phyloP scores from a whole-genome alignment of 2,329 filamentous ascomycete species.

The Alternaria hordeiaustralica region DNA sequence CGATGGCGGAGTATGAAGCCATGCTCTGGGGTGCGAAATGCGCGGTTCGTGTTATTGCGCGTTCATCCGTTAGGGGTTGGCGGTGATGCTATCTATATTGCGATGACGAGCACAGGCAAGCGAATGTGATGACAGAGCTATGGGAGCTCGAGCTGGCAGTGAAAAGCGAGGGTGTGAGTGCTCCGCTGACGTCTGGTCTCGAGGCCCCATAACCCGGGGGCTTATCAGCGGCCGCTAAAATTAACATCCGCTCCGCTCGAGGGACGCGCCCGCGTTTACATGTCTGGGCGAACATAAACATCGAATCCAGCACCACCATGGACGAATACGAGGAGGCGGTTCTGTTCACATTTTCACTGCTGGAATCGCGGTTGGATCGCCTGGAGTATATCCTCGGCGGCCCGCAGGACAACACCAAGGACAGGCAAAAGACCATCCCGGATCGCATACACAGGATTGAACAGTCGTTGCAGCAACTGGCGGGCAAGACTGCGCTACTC shows the following conservation, averaged over 20 bases:
- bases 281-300: conserved; percentile 13
- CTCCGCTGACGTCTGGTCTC: conserved; percentile 16
- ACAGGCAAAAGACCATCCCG: conserved; percentile 37
- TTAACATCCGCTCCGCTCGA: conserved; percentile 8
- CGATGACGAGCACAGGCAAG: background rate
- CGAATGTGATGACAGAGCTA: background rate
- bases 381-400: conserved; percentile 54
- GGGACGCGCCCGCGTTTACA: conserved; percentile 26
- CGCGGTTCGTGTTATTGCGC: conserved; percentile 28
- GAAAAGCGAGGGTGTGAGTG: conserved; percentile 8
- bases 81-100: background rate
- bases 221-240: conserved; percentile 23
- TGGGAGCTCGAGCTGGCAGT: background rate
- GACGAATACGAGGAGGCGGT: conserved; percentile 50
- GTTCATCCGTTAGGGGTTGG: conserved; percentile 30
- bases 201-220: conserved; percentile 2
- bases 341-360: conserved; percentile 51
- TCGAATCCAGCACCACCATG: conserved; percentile 27
- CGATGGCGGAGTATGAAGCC: conserved; percentile 57
- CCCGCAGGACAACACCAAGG: conserved; percentile 25
- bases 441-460: conserved; percentile 49
- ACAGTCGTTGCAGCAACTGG: conserved; percentile 47
- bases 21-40: conserved; percentile 41
- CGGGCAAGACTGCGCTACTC: conserved; percentile 48
- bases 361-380: conserved; percentile 55